A percentile compares a stretch with the other conserved stretches of the same genome.
Conservation (phyloP, 73 alveolate genomes). For the Paramecium tetraurelia region DNA sequence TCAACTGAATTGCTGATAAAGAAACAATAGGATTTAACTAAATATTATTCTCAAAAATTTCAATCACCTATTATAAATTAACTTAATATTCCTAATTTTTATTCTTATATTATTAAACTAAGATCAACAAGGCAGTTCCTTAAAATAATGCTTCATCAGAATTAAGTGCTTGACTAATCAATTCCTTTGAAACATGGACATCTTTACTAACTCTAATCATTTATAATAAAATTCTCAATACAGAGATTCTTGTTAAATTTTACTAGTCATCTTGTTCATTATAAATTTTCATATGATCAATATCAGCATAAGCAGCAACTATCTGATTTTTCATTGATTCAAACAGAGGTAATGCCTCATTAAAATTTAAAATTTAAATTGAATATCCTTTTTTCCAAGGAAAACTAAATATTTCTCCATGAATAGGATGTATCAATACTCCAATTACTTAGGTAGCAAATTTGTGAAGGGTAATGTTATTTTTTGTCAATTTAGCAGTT, state of each 20-base stretch:
- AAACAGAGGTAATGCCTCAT: constrained; percentile 70
- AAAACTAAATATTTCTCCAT: constrained; percentile 95
- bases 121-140: constrained; percentile 69
- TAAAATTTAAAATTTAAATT: constrained; percentile 63
- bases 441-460: constrained; percentile 82
- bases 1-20: constrained; percentile 75
- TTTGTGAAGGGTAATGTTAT: constrained; percentile 70
- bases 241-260: constrained; percentile 72
- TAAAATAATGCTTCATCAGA: constrained; percentile 68
- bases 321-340: constrained; percentile 70
- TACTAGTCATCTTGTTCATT: constrained; percentile 68
- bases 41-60: constrained; percentile 71
- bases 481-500: not conserved
- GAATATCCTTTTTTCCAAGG: constrained; percentile 89
- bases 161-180: constrained; percentile 32
- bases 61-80: constrained; percentile 67
- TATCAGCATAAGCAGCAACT: constrained; percentile 62
- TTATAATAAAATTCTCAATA: constrained; percentile 83
- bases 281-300: constrained; percentile 67
- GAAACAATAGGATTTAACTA: constrained; percentile 67
- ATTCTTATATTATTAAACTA: constrained; percentile 69
- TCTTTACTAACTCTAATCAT: constrained; percentile 87
- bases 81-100: constrained; percentile 64
- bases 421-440: constrained; percentile 85
- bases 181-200: not conserved